Conservation (phyloP, 2,329 filamentous ascomycete genomes). For the Exserohilum rostratum region DNA sequence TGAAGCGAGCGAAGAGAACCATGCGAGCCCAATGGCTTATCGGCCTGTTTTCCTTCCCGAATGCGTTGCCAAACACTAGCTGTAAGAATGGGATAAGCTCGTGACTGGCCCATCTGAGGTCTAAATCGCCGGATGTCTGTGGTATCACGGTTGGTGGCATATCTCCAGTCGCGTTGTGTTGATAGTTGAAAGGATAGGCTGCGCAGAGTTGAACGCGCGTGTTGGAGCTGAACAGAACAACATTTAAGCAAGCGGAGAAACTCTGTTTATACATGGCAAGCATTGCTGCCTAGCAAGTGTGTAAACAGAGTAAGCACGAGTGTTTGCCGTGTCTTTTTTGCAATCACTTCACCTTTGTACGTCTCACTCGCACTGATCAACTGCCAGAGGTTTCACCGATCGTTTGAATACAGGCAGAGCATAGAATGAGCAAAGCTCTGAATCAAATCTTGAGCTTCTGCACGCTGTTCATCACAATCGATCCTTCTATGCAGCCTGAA, state of each 20-base stretch:
- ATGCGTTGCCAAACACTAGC: not conserved
- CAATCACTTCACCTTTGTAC: not conserved
- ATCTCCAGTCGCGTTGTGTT: not conserved
- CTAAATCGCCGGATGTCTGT: not conserved
- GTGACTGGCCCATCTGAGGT: constrained; percentile 4
- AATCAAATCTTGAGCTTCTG: too few species aligned
- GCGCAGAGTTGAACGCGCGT: not conserved
- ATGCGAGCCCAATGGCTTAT: not conserved
- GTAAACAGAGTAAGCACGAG: not conserved
- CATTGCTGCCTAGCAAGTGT: not conserved
- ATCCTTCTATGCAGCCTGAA: too few species aligned
- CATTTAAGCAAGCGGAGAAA: not conserved
- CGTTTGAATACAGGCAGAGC: too few species aligned
- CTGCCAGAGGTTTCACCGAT: not conserved
- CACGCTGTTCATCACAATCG: too few species aligned
- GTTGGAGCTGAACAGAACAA: not conserved
- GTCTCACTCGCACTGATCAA: not conserved
- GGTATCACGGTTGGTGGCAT: not conserved
- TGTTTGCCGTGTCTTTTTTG: not conserved
- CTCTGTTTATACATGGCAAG: not conserved
- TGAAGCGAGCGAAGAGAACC: not conserved
- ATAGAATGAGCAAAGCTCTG: too few species aligned
- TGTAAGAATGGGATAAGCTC: constrained; percentile 16
- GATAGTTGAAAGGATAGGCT: too few species aligned
- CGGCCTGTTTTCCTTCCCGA: not conserved